These are phyloP conservation scores for Mycena epipterygia DNA, from an alignment of 768 basidiomycete genomes.

Conservation along the genomic window DNA sequence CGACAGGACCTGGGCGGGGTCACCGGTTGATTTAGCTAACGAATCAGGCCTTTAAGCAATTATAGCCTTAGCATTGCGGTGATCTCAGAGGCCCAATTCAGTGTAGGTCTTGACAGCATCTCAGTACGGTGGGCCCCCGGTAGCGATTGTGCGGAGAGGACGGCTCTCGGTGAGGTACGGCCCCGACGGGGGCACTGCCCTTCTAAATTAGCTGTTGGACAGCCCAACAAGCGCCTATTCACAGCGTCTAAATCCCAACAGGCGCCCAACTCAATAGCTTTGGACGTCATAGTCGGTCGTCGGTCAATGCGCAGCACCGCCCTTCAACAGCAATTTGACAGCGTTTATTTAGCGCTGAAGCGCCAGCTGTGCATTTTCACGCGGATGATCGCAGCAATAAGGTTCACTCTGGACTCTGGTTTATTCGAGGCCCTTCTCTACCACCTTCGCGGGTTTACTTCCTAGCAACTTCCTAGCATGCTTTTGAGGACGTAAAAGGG, in stretches of 20 bases:
- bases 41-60: slow-evolving; percentile 8
- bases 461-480: not conserved
- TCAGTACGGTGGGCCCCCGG: slow-evolving; percentile 1
- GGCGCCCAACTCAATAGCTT: not conserved
- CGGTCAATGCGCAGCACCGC: slow-evolving; percentile 14
- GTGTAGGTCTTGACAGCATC: not conserved
- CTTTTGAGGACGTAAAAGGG: slow-evolving; percentile 14
- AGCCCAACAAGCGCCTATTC: slow-evolving; percentile 3
- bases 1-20: slow-evolving; percentile 2
- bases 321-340: slow-evolving; percentile 26
- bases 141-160: not conserved
- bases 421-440: not conserved
- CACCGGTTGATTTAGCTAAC: not conserved
- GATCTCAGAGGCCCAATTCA: not conserved
- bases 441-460: slow-evolving; percentile 8
- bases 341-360: not conserved
- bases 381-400: not conserved
- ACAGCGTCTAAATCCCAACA: slow-evolving; percentile 10
- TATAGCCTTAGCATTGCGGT: slow-evolving; percentile 17
- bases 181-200: slow-evolving; percentile 6
- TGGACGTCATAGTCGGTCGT: slow-evolving; percentile 4
- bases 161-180: not conserved
- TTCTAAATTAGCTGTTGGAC: slow-evolving; percentile 16
- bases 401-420: not conserved
- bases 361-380: not conserved